A percentile compares a stretch with the other conserved stretches of the same genome.
These are phyloP conservation scores for Tothia fuscella DNA, from an alignment of 2,329 filamentous ascomycete genomes.

Conservation along the genomic window DNA sequence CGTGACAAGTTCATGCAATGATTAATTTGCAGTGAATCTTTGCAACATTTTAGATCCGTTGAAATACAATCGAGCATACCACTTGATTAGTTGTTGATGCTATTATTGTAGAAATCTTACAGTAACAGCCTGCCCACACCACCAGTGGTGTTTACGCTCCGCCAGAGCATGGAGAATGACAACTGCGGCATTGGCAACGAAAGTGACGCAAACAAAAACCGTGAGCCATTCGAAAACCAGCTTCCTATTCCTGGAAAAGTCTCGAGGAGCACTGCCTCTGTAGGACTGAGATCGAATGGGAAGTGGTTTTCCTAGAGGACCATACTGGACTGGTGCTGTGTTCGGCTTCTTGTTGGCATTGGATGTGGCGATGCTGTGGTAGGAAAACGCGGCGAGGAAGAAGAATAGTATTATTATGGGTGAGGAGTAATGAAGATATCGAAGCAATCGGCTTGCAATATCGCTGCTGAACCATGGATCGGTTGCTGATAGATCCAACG, in stretches of 20 bases:
- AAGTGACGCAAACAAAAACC: conserved; percentile 57
- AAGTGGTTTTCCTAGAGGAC: conserved; percentile 81
- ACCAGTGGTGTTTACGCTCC: conserved; percentile 56
- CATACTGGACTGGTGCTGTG: conserved; percentile 39
- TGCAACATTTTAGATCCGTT: no score
- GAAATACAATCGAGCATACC: no score
- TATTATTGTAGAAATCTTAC: conserved; percentile 39
- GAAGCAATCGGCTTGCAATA: conserved; percentile 22
- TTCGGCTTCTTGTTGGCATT: conserved; percentile 30
- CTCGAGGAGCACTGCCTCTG: conserved; percentile 31
- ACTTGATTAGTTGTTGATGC: no score
- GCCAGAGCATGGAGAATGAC: conserved; percentile 64
- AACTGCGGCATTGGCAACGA: conserved; percentile 61
- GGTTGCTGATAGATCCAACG: no score
- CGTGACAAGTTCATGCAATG: no score
- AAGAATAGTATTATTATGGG: conserved; percentile 52
- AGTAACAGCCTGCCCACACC: conserved; percentile 67
- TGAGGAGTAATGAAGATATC: conserved; percentile 44
- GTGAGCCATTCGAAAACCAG: conserved; percentile 66
- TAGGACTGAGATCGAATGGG: conserved; percentile 30
- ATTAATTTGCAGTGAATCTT: no score
- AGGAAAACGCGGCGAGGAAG: conserved; percentile 51
- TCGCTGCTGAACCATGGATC: conserved; percentile 4
- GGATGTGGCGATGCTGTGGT: conserved; percentile 46
- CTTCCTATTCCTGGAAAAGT: conserved; percentile 56